phyloP scores from a whole-genome alignment of 1,284 basidiomycete species.

The Lentinula novae-zelandiae region DNA sequence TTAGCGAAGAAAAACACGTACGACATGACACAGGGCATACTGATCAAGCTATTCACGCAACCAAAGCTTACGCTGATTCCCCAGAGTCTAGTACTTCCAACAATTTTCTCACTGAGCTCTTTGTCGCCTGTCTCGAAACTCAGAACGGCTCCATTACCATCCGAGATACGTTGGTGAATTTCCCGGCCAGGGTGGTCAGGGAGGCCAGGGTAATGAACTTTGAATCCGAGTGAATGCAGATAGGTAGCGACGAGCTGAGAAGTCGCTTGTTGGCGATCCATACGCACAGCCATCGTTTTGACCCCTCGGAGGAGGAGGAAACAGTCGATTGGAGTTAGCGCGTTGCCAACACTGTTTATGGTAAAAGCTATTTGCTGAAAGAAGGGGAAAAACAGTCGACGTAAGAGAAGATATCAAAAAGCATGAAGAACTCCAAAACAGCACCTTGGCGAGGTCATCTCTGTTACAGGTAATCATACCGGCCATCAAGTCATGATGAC shows the following conservation, averaged over 20 bases:
- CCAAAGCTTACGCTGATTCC: slow-evolving; percentile 98
- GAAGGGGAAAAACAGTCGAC: slow-evolving; percentile 11
- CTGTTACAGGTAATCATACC: slow-evolving; percentile 90
- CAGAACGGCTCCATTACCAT: slow-evolving; percentile 91
- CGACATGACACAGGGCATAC: slow-evolving; percentile 99
- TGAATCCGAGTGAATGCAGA: slow-evolving; percentile 85
- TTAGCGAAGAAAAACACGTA: slow-evolving; percentile 42
- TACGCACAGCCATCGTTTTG: slow-evolving; percentile 95
- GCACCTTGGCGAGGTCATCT: slow-evolving; percentile 85
- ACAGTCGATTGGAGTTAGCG: slow-evolving; percentile 91
- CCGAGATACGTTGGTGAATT: slow-evolving; percentile 85
- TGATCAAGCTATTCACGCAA: slow-evolving; percentile 97
- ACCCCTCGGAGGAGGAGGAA: slow-evolving; percentile 95
- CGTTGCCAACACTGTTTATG: slow-evolving; percentile 98
- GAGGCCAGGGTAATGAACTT: slow-evolving; percentile 87
- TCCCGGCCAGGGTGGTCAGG: slow-evolving; percentile 80
- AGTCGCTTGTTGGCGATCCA: slow-evolving; percentile 91
- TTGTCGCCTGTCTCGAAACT: slow-evolving; percentile 95
- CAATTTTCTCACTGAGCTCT: slow-evolving; percentile 87
- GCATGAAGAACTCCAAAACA: slow-evolving; percentile 6
- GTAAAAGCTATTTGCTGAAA: slow-evolving; percentile 82
- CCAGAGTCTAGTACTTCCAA: slow-evolving; percentile 91
- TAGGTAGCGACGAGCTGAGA: slow-evolving; percentile 86
- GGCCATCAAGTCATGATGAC: slow-evolving; percentile 99
- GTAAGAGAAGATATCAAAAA: slow-evolving; percentile 6